Base-by-base conservation (phyloP, 768 basidiomycete species). In the Fibroporia radiculosa region DNA sequence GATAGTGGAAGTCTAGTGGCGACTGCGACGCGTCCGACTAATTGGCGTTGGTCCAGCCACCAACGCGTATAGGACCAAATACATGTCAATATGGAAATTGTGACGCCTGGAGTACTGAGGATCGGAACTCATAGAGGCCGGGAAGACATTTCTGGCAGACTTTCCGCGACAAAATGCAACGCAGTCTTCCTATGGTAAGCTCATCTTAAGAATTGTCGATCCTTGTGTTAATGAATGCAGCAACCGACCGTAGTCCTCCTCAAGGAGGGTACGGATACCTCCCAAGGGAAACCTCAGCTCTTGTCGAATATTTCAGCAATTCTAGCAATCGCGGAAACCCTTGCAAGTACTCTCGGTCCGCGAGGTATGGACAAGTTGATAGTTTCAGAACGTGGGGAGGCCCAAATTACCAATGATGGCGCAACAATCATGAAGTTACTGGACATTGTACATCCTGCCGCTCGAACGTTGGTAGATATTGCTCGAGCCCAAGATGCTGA, bases 401-500 rank as follows among this genome's bases (percentile, higher is more conserved):
- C 96, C 7, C 95, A 96, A 69, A 99, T 99, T 61, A 98, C 96
- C 18, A 99, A 99, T 66, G 96, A 99, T 77, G 96, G 96, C 47
- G 96, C 96, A 27, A 99, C 96, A 49, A 96, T 99, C 61, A 74
- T 99, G 60, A 95, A 96, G 66, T 75, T 99, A 48, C 78, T 99
- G 50, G 96, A 99, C 52, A 93, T 99, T 61, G 84, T 99, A 1
- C 96, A 99, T 65, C 96, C 96, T 37, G 95, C 96, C 45, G 96
- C 96, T 18, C 80, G 90, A 59, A 95, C 93, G n/a, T 72, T 99
- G 47, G 96, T 98, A 37, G 96, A 99, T 58, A 97, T 98, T 60
- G 96, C 93, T 33, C 81, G 96, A 25, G 93, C 96, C 12, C 95
- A 98, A 66, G 96, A 98, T 62, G 93, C 93, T 16, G 93, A 98